Conservation (phyloP, 441 rosid genomes). For the Aquilaria agallochum region DNA sequence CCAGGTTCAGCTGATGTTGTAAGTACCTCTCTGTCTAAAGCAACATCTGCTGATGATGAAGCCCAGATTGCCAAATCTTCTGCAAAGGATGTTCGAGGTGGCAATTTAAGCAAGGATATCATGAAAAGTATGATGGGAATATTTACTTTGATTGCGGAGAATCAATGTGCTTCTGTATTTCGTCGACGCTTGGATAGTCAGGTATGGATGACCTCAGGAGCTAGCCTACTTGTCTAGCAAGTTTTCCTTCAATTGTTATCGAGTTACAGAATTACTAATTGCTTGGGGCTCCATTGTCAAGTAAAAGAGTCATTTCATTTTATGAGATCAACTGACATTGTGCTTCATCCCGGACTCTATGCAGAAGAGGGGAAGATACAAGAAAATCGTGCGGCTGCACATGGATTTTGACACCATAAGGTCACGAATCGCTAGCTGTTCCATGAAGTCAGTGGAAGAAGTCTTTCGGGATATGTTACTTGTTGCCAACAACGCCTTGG, state of each 20-base stretch:
- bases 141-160: conserved; percentile 42
- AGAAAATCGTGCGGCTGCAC: conserved; percentile 67
- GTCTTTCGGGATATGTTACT: conserved; percentile 68
- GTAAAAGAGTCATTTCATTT: background rate
- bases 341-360: conserved; percentile 1
- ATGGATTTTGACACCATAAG: conserved; percentile 73
- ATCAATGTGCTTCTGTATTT: conserved; percentile 61
- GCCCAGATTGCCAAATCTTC: conserved; percentile 28
- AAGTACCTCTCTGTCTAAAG: conserved; percentile 41
- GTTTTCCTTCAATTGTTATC: too few relatives aligned
- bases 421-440: conserved; percentile 44
- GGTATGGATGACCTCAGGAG: conserved; percentile 35
- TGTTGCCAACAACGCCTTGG: conserved; percentile 72
- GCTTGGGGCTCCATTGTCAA: background rate
- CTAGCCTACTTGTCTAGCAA: background rate
- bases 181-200: conserved; percentile 75
- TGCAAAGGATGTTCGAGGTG: conserved; percentile 27
- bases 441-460: conserved; percentile 48
- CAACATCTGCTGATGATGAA: conserved; percentile 41
- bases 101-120: conserved; percentile 28
- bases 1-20: conserved; percentile 38
- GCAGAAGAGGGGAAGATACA: conserved; percentile 90
- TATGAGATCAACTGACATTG: conserved; percentile 6
- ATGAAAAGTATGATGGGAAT: conserved; percentile 41
- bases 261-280: too few relatives aligned